phyloP scores from a whole-genome alignment of 352 stramenopile genomes.

The Pythium dissimile region DNA sequence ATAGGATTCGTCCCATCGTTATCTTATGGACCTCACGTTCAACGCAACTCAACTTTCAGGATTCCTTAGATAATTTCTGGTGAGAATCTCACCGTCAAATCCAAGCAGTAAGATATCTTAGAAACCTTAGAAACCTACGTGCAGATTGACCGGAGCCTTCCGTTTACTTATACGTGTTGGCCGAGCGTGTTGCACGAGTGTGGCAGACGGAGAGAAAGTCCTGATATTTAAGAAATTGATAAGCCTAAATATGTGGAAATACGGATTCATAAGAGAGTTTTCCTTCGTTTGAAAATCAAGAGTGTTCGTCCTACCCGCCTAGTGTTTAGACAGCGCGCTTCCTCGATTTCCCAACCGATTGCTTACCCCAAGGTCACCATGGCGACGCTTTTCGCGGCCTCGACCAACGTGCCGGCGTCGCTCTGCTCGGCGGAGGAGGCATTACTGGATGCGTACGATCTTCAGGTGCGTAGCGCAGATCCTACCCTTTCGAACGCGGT shows the following conservation, averaged over 20 bases:
- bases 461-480: slow-evolving; percentile 42
- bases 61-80: too few species aligned
- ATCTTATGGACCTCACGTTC: too few species aligned
- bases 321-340: neutral
- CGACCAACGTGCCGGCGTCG: slow-evolving; percentile 17
- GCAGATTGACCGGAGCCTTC: too few species aligned
- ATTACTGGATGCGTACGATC: slow-evolving; percentile 54
- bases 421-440: slow-evolving; percentile 35
- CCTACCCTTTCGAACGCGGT: neutral
- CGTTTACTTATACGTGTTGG: too few species aligned
- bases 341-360: neutral
- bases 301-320: slow-evolving; percentile 7
- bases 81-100: too few species aligned
- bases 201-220: too few species aligned
- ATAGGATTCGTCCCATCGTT: too few species aligned
- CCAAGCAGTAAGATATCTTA: neutral
- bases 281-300: slow-evolving; percentile 7
- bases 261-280: too few species aligned
- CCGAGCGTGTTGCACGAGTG: too few species aligned
- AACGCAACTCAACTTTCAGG: too few species aligned
- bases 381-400: slow-evolving; percentile 15
- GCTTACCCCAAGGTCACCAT: slow-evolving; percentile 26
- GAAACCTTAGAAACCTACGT: neutral
- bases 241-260: neutral
- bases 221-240: neutral